Percentiles rank a stretch among this genome's conserved stretches.
Conservation (phyloP, 176 grass and related monocot species). For the Pontederia paniculata region DNA sequence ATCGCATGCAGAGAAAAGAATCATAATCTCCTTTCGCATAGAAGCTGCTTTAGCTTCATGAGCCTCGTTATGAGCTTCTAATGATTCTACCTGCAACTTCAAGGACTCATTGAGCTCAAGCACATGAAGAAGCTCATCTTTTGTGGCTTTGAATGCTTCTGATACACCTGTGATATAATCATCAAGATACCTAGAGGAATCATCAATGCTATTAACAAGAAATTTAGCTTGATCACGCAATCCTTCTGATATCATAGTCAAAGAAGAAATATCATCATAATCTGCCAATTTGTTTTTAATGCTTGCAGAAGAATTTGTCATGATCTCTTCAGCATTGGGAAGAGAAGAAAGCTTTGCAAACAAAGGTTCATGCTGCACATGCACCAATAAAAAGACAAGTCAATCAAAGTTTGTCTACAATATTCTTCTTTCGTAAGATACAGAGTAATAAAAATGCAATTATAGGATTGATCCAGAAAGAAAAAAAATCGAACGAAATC, state of each 20-base stretch:
- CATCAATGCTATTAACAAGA: constrained; percentile 36
- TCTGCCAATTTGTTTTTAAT: constrained; percentile 28
- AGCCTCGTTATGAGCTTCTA: constrained; percentile 38
- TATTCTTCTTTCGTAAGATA: not conserved
- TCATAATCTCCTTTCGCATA: constrained; percentile 33
- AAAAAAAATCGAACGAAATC: not conserved
- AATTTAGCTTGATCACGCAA: constrained; percentile 40
- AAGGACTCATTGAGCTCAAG: constrained; percentile 43
- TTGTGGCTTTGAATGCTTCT: constrained; percentile 47
- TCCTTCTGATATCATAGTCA: constrained; percentile 42
- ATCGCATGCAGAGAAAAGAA: constrained; percentile 50
- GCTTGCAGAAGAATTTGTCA: constrained; percentile 32
- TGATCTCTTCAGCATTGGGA: constrained; percentile 46
- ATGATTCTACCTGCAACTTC: constrained; percentile 54
- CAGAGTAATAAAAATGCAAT: not conserved
- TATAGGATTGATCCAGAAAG: not conserved
- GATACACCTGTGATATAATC: constrained; percentile 36
- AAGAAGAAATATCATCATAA: constrained; percentile 28
- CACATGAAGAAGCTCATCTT: constrained; percentile 39
- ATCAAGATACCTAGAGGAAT: constrained; percentile 52
- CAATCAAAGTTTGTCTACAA: not conserved
- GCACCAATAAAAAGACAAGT: not conserved
- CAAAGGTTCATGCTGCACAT: constrained; percentile 33
- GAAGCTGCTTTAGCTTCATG: constrained; percentile 52
- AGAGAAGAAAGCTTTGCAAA: constrained; percentile 37